A percentile compares a stretch with the other conserved stretches of the same genome.
Evolutionary conservation across 2,329 filamentous ascomycete genomes (phyloP).

Genomic region (Escovopsis sp.): DNA sequence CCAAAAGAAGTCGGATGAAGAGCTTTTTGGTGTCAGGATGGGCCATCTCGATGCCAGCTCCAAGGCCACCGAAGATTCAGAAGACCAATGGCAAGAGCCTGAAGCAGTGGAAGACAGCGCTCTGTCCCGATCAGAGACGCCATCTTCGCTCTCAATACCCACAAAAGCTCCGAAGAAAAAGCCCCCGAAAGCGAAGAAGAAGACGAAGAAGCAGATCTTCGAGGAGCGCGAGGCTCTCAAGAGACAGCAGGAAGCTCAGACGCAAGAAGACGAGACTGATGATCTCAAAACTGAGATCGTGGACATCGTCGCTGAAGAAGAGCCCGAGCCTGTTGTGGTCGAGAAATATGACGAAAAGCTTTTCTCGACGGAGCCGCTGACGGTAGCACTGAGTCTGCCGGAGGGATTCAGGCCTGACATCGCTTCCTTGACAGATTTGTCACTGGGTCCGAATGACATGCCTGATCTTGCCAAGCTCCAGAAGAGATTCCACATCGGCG

Average conservation of each 20-base stretch:
- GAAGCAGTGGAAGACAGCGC: slow-evolving; percentile 28
- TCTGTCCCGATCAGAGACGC: slow-evolving; percentile 32
- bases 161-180: slow-evolving; percentile 43
- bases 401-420: slow-evolving; percentile 31
- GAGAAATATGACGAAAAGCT: slow-evolving; percentile 32
- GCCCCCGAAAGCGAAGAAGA: slow-evolving; percentile 48
- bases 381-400: slow-evolving; percentile 30
- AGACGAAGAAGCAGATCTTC: slow-evolving; percentile 62
- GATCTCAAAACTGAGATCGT: slow-evolving; percentile 21
- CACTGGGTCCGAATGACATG: slow-evolving; percentile 28
- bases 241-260: slow-evolving; percentile 34
- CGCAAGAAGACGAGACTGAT: slow-evolving; percentile 24
- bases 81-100: slow-evolving; percentile 35
- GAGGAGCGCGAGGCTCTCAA: slow-evolving; percentile 51
- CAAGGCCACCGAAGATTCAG: slow-evolving; percentile 30
- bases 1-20: slow-evolving; percentile 67
- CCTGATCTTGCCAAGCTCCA: slow-evolving; percentile 35
- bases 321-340: slow-evolving; percentile 28
- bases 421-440: slow-evolving; percentile 27
- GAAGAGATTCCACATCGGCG: slow-evolving; percentile 29
- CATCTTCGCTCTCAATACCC: slow-evolving; percentile 22
- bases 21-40: slow-evolving; percentile 54
- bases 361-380: slow-evolving; percentile 33
- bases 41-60: slow-evolving; percentile 37
- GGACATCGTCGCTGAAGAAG: slow-evolving; percentile 13